Conservation (phyloP, 2,329 filamentous ascomycete species). For the Phialophora tarda region DNA sequence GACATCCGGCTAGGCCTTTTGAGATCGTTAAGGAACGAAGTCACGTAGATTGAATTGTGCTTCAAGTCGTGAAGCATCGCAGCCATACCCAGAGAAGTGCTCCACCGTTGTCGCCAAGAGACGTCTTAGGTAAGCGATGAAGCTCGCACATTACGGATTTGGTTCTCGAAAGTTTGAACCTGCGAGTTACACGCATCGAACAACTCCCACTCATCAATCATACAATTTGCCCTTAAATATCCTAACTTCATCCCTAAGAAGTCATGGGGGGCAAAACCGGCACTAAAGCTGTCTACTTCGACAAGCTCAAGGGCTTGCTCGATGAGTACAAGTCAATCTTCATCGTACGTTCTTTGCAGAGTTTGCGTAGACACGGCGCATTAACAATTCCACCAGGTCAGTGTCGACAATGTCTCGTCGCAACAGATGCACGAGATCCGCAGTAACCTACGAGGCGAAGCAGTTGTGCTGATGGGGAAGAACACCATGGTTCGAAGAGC, state of each 20-base stretch:
- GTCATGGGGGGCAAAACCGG: constrained; percentile 97
- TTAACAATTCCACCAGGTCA: constrained; percentile 55
- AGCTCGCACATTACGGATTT: constrained; percentile 14
- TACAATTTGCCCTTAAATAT: constrained; percentile 82
- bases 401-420: constrained; percentile 91
- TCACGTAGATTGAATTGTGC: neutral
- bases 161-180: constrained; percentile 13
- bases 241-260: constrained; percentile 95
- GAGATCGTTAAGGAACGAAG: neutral
- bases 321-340: constrained; percentile 97
- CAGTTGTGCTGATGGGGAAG: constrained; percentile 98
- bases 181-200: neutral
- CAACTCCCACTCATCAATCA: constrained; percentile 34
- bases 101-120: constrained; percentile 25
- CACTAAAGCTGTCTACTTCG: constrained; percentile 97
- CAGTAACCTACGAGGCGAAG: constrained; percentile 83
- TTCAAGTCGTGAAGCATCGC: neutral
- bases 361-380: neutral
- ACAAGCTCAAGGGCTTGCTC: constrained; percentile 97
- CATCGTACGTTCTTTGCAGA: constrained; percentile 64
- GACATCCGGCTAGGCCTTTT: neutral
- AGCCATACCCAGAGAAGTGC: neutral
- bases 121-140: neutral
- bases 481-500: constrained; percentile 99
- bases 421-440: constrained; percentile 99